Evolutionary conservation across 805 yeast genomes (phyloP), one percentile per base, ranked within the genome.

Genomic region (Vanderwaltozyma tropicalis): DNA sequence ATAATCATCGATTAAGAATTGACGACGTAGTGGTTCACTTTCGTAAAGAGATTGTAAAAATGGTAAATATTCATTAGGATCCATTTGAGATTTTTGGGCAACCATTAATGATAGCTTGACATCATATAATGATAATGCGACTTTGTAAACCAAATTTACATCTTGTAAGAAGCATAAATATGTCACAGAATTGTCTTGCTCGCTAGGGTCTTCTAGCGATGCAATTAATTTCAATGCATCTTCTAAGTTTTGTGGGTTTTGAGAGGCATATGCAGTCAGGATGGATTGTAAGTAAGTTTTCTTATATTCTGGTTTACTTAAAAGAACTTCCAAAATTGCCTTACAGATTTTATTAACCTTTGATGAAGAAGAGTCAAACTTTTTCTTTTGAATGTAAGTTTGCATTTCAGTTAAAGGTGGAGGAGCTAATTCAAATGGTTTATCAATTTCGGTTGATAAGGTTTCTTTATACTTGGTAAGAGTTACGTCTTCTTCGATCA

Each of bases 11-110:
- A 92, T 82, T 53, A 76, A 59, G 53, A 84, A 88, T 52, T 73
- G 71, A 46, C 78, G 75, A 42, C 95, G 74, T 39, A 76, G 59
- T 5, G 74, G 78, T 1, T 73, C 63, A 57, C 80, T 83, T 29
- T 72, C 74, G 47, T 84, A 80, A 38, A 92, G 66, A 34, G 77
- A 71, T 52, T 86, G 95, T 46, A 92, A 68, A 59, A 92, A 92
- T 36, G 98, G 96, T 37, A 92, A 64, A 49, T 92, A 92, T 60
- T 92, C 99, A 52, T 88, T 86, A 18, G 99, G 99, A 63, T 92
- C 99, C 69, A 81, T 88, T 60, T 89, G 97, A 0, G 96, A 87
- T 53, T 87, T 92, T 57, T 94, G 97, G 0, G 98, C 98, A 41
- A 92, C 78, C 11, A 72, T 69, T 40, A 92, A 68, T 0, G 97